Evolutionary conservation across 2,329 filamentous ascomycete species (phyloP).

Genomic region (Samsoniella hepiali): DNA sequence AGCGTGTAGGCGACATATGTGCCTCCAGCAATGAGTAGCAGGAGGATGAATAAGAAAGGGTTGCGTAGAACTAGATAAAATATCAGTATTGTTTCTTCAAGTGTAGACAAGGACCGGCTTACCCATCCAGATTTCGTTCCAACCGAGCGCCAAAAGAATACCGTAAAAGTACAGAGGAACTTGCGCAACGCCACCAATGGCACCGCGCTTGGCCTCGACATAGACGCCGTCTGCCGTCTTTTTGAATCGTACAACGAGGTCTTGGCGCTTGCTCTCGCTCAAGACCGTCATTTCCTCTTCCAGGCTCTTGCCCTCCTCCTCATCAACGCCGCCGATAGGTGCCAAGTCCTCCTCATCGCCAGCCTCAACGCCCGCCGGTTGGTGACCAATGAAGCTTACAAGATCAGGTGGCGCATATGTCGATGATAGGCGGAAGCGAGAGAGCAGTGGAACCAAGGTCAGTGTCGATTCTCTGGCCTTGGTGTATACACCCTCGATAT

Average conservation of each 20-base stretch:
- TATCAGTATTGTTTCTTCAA: constrained; percentile 18
- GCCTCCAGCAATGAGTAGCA: constrained; percentile 71
- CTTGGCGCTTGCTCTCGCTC: constrained; percentile 82
- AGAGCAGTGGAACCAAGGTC: constrained; percentile 82
- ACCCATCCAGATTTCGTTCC: constrained; percentile 97
- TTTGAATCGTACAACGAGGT: constrained; percentile 92
- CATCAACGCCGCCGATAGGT: constrained; percentile 90
- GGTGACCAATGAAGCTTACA: constrained; percentile 74
- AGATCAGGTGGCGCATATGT: constrained; percentile 79
- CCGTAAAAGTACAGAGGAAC: constrained; percentile 94
- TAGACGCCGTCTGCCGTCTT: constrained; percentile 98
- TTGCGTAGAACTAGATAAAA: constrained; percentile 74
- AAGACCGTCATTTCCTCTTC: constrained; percentile 98
- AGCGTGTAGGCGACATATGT: constrained; percentile 90
- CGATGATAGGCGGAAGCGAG: constrained; percentile 73
- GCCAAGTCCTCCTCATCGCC: constrained; percentile 87
- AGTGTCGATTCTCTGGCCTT: constrained; percentile 89
- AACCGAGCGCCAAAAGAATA: constrained; percentile 84
- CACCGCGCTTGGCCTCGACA: constrained; percentile 94
- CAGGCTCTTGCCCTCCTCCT: constrained; percentile 88
- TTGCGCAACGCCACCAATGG: constrained; percentile 91
- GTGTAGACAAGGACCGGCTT: constrained; percentile 37
- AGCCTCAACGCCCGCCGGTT: constrained; percentile 69
- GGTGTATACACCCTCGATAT: constrained; percentile 95
- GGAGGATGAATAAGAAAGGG: constrained; percentile 85